Conservation (phyloP, 495 filamentous ascomycete genomes). For the Platismatia glauca region DNA sequence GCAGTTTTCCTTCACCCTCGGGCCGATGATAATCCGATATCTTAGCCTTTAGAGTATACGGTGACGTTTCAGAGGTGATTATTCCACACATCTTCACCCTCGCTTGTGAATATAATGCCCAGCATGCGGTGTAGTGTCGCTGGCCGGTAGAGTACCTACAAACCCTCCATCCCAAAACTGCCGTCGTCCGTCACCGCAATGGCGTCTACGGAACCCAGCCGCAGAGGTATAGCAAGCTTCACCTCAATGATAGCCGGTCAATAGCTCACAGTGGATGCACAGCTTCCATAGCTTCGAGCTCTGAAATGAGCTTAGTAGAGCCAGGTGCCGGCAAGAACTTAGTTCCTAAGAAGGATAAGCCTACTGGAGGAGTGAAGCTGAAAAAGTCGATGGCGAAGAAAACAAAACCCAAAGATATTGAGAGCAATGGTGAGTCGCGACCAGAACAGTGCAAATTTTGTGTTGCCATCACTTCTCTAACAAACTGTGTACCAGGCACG, state of each 20-base stretch:
- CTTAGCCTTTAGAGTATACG: background rate
- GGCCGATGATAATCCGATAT: background rate
- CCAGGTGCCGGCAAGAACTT: conserved; percentile 38
- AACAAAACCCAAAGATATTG: conserved; percentile 44
- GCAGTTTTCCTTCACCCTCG: background rate
- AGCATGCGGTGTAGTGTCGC: background rate
- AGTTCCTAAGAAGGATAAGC: conserved; percentile 54
- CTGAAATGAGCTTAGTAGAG: conserved; percentile 39
- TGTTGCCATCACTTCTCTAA: background rate
- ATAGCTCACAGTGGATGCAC: conserved; percentile 1
- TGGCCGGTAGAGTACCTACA: background rate
- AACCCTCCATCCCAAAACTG: background rate
- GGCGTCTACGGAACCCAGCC: conserved; percentile 23
- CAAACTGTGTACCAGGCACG: conserved; percentile 9
- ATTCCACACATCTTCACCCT: background rate
- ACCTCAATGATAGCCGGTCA: background rate
- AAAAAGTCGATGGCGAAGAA: conserved; percentile 44
- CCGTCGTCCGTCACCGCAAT: background rate
- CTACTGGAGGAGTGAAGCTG: conserved; percentile 53
- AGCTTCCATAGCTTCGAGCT: conserved; percentile 29
- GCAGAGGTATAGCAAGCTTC: conserved; percentile 17
- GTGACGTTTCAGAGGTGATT: background rate
- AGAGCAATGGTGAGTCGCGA: conserved; percentile 45
- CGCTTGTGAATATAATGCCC: background rate
- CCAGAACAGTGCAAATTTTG: conserved; percentile 4